phyloP scores from a whole-genome alignment of 352 stramenopile genomes.

The Peronospora tabacina region DNA sequence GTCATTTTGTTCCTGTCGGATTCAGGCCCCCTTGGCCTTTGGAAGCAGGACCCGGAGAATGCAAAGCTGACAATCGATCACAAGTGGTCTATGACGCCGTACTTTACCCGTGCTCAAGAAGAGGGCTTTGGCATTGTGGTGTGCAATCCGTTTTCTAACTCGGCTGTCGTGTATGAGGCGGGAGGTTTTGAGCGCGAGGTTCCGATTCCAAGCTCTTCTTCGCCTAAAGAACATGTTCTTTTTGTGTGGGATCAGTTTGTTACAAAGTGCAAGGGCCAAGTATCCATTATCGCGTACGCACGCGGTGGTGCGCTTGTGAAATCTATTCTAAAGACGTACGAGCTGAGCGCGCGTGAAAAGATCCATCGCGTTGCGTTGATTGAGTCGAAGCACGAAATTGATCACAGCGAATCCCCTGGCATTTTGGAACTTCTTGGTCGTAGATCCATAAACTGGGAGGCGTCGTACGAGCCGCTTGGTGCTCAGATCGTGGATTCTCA shows the following conservation, averaged over 20 bases:
- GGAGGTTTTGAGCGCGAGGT: slow-evolving; percentile 81
- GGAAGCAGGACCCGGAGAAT: slow-evolving; percentile 68
- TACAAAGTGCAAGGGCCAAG: slow-evolving; percentile 72
- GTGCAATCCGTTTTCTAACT: slow-evolving; percentile 85
- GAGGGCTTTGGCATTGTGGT: slow-evolving; percentile 82
- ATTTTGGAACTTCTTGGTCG: slow-evolving; percentile 76
- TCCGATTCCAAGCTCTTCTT: slow-evolving; percentile 76
- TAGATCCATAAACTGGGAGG: slow-evolving; percentile 86
- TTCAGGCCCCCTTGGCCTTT: slow-evolving; percentile 77
- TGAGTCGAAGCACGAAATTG: slow-evolving; percentile 85
- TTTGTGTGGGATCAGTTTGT: slow-evolving; percentile 86
- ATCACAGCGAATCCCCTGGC: slow-evolving; percentile 63
- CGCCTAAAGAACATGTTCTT: slow-evolving; percentile 77
- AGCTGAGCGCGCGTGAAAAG: slow-evolving; percentile 66
- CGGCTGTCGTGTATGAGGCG: slow-evolving; percentile 83
- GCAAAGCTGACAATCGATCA: slow-evolving; percentile 56
- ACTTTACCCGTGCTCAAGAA: slow-evolving; percentile 77
- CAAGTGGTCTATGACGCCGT: slow-evolving; percentile 85
- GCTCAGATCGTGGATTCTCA: slow-evolving; percentile 84
- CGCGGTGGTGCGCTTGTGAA: slow-evolving; percentile 76
- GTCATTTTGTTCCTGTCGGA: slow-evolving; percentile 82
- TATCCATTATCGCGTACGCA: slow-evolving; percentile 80
- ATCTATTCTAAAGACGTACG: slow-evolving; percentile 75
- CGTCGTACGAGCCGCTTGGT: slow-evolving; percentile 73
- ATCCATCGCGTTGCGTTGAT: slow-evolving; percentile 79